These are phyloP conservation scores for Cyclotella baltica DNA, from an alignment of 108 stramenopile species.

Conservation along the genomic window DNA sequence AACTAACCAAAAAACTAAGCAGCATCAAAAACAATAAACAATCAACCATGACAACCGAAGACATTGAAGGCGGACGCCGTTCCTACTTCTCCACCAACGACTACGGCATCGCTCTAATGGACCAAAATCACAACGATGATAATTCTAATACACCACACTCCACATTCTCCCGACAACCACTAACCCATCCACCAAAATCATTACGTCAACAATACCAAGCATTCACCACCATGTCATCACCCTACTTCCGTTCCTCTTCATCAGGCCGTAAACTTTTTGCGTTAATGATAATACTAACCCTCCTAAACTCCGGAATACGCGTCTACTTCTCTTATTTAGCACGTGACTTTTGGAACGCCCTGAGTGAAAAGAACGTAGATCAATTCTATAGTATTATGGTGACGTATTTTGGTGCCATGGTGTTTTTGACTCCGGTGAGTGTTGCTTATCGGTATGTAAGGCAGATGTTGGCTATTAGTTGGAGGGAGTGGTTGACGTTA, in stretches of 20 bases:
- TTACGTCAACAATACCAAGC: conserved; percentile 39
- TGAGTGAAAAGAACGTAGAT: conserved; percentile 67
- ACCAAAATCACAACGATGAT: neutral
- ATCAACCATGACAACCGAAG: no score
- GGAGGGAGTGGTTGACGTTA: conserved; percentile 89
- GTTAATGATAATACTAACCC: conserved; percentile 63
- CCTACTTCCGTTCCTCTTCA: conserved; percentile 57
- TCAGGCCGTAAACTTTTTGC: conserved; percentile 52
- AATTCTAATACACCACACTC: neutral
- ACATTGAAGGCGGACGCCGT: neutral
- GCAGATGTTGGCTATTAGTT: conserved; percentile 62
- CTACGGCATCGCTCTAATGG: neutral
- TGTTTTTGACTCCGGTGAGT: conserved; percentile 72
- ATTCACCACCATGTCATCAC: conserved; percentile 55
- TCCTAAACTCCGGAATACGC: conserved; percentile 73
- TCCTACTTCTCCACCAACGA: neutral
- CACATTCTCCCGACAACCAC: conserved; percentile 24
- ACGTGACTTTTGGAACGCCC: conserved; percentile 81
- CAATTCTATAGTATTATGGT: conserved; percentile 64
- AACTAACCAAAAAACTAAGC: no score
- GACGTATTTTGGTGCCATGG: conserved; percentile 60
- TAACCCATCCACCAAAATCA: neutral
- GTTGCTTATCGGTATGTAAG: conserved; percentile 75
- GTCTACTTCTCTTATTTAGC: conserved; percentile 83
- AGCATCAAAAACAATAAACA: neutral